phyloP scores from a whole-genome alignment of 306 rosid species.

The Trifolium pratense region DNA sequence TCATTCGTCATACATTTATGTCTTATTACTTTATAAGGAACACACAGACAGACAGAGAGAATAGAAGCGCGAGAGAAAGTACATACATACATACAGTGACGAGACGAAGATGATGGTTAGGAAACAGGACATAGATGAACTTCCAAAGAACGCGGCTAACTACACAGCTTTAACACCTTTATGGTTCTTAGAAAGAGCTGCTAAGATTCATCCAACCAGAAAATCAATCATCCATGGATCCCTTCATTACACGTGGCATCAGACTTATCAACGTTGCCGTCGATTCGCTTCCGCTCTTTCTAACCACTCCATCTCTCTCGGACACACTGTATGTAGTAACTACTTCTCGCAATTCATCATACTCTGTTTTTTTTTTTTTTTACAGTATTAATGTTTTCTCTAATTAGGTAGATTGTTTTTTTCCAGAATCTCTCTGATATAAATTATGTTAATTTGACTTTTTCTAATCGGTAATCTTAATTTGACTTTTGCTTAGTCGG shows the following conservation, averaged over 20 bases:
- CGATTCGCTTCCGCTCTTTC: constrained; percentile 85
- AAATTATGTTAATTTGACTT: too few relatives aligned
- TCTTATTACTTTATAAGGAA: too few relatives aligned
- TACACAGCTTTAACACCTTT: constrained; percentile 85
- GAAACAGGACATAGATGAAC: constrained; percentile 72
- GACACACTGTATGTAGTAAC: constrained; percentile 69
- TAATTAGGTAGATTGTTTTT: background rate
- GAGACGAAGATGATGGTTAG: too few relatives aligned
- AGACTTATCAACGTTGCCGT: constrained; percentile 84
- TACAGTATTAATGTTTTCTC: background rate
- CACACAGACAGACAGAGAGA: too few relatives aligned
- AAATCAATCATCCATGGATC: constrained; percentile 78
- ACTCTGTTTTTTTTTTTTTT: background rate
- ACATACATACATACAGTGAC: too few relatives aligned
- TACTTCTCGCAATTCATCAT: background rate
- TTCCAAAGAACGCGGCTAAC: constrained; percentile 87
- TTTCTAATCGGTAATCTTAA: background rate
- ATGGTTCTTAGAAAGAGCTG: constrained; percentile 87
- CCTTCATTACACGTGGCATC: constrained; percentile 76
- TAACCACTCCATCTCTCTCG: constrained; percentile 64
- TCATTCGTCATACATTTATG: too few relatives aligned
- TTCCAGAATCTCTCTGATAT: background rate
- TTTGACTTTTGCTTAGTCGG: background rate
- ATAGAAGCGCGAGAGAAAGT: too few relatives aligned
- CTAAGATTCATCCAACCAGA: constrained; percentile 77